Base-by-base conservation (phyloP, 192 early-diverging fungal genomes). In the Dispira simplex region DNA sequence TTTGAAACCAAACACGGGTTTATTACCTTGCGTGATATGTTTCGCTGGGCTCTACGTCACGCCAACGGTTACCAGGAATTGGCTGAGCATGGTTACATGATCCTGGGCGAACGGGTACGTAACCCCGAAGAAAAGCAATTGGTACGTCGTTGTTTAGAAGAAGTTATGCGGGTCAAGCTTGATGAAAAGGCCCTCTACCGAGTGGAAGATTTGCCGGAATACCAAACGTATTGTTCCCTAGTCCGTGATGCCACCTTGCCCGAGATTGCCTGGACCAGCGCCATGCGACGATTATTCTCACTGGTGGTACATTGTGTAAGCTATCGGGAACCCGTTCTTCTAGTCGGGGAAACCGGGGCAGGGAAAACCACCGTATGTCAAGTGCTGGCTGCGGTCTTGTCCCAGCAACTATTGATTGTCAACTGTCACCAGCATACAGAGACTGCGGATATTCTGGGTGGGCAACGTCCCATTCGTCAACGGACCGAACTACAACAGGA, bases 281-380 rank as follows among this genome's bases (percentile, higher is more conserved):
- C 93, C 2, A 96, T 97, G 91, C 83, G 89, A 59, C 72, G 92
- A 47, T 73, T 95, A 53, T 94, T 97, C 64, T 83, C 84, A 23
- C 73, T 99, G 23, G 90, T 94, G 13, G 81, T 81, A 21, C 80
- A 86, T 46, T 93, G 89, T 56, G 71, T 95, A 49, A 68, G 76
- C 21, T 83, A 85, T 73, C 78, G 83, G 60, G 97, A 99, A 68
- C 94, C 97, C 16, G 88, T 97, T 27, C 71, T 99, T 44, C 77
- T 99, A 8, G 91, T 99, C 8, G 97, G 97, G 54, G 97, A 97
- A 67, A 97, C 97, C 20, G 97, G 97, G n/a, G 89, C 89, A 69
- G 97, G 95, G 56, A 99, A 97, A 70, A 99, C 97, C 11, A 97
- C 93, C 21, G 91, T 97, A 3, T 95, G 91, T 72, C 92, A 99